Base-by-base conservation (phyloP, 345 rosid species). In the Orychophragmus violaceus region DNA sequence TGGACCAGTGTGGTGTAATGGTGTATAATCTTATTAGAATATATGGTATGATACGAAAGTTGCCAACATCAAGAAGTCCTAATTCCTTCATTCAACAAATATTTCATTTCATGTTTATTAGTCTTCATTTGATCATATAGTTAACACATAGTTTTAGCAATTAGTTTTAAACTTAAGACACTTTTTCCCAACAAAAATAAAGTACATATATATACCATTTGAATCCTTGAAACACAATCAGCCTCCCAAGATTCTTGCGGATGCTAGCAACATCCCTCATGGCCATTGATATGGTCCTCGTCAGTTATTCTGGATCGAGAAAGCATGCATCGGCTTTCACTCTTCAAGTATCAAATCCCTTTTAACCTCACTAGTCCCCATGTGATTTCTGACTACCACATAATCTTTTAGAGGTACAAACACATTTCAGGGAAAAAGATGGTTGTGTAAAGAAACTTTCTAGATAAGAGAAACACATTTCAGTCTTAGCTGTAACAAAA, bases 271-370 rank as follows among this genome's bases (percentile, higher is more conserved):
- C 32, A 24, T 44, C 23, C 49, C 17, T 50, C 30, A 5, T 12
- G 30, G 30, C 39, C 62, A n/a, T 66, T 75, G 8, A 84, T 77
- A 56, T 79, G 74, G 59, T 77, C 23, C 66, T 84, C 78, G 55
- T 61, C 24, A 88, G n/a, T n/a, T n/a, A n/a, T n/a, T n/a, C n/a
- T n/a, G n/a, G n/a, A n/a, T n/a, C n/a, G n/a, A n/a, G n/a, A n/a
- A n/a, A n/a, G n/a, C n/a, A n/a, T n/a, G n/a, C n/a, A n/a, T n/a
- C n/a, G n/a, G n/a, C n/a, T n/a, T n/a, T n/a, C n/a, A n/a, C n/a
- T n/a, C n/a, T n/a, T n/a, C n/a, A n/a, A n/a, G n/a, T n/a, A n/a
- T n/a, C n/a, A n/a, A n/a, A n/a, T n/a, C n/a, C n/a, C n/a, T n/a
- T n/a, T n/a, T n/a, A n/a, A n/a, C n/a, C n/a, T n/a, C n/a, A n/a